Evolutionary conservation across 1,284 basidiomycete genomes (phyloP).

Genomic region (Microbotryum scabiosae): DNA sequence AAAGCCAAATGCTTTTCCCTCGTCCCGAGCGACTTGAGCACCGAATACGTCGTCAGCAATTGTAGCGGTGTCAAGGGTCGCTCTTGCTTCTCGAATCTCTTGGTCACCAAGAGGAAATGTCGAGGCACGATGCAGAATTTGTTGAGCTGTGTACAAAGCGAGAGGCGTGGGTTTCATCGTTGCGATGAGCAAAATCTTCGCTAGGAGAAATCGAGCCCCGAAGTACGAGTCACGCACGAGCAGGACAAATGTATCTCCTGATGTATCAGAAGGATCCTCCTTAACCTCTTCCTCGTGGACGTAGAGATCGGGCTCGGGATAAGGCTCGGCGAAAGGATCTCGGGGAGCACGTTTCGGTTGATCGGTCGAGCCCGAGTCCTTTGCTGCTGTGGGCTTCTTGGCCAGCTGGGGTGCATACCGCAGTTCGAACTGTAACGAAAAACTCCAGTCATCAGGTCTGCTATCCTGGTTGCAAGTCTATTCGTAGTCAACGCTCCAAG

Average conservation of each 20-base stretch:
- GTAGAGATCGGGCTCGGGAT: slow-evolving; percentile 13
- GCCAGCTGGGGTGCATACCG: slow-evolving; percentile 24
- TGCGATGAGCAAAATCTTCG: background rate
- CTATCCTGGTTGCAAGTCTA: no score
- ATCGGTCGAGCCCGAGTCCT: background rate
- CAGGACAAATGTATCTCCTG: slow-evolving; percentile 20
- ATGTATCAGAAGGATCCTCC: slow-evolving; percentile 19
- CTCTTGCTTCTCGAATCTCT: slow-evolving; percentile 31
- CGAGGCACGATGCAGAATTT: slow-evolving; percentile 35
- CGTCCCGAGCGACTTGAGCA: slow-evolving; percentile 28
- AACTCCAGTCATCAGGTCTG: background rate
- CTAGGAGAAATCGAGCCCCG: background rate
- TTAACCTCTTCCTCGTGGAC: slow-evolving; percentile 25
- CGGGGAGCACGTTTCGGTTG: background rate
- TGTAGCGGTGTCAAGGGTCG: slow-evolving; percentile 32
- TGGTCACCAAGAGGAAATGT: slow-evolving; percentile 36
- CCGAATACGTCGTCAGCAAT: slow-evolving; percentile 27
- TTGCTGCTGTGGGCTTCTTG: slow-evolving; percentile 21
- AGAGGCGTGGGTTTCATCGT: background rate
- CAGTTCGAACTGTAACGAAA: slow-evolving; percentile 24
- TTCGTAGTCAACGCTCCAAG: background rate
- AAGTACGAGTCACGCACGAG: slow-evolving; percentile 9
- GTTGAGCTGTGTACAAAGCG: slow-evolving; percentile 26
- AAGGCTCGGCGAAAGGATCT: slow-evolving; percentile 29
- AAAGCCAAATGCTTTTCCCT: slow-evolving; percentile 32